These are phyloP conservation scores for Phialemonium atrogriseum DNA, from an alignment of 2,329 filamentous ascomycete genomes.

Conservation along the genomic window DNA sequence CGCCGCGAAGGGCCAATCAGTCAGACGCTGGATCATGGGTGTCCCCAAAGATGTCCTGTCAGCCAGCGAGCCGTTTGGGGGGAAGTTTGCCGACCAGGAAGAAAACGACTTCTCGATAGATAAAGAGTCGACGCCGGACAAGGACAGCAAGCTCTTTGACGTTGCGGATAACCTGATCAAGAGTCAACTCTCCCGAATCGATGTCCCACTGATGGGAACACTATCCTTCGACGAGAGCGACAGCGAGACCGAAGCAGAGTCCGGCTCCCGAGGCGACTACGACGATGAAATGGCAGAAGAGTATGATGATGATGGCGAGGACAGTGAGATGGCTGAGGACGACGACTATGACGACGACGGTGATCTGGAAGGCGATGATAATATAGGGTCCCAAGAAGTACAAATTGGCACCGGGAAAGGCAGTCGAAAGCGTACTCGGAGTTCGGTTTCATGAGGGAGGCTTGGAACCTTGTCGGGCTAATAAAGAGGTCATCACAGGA, in stretches of 20 bases:
- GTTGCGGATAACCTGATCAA: conserved; percentile 39
- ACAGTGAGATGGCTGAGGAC: conserved; percentile 14
- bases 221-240: conserved; percentile 35
- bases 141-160: conserved; percentile 32
- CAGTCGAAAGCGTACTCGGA: conserved; percentile 5
- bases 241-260: conserved; percentile 30
- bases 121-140: conserved; percentile 27
- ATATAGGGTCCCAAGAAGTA: conserved; percentile 9
- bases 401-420: conserved; percentile 5
- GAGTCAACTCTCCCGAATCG: conserved; percentile 35
- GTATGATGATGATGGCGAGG: conserved; percentile 15
- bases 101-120: conserved; percentile 34
- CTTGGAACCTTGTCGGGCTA: no score
- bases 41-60: conserved; percentile 23
- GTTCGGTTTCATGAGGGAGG: conserved; percentile 9
- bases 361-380: conserved; percentile 18
- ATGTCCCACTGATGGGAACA: conserved; percentile 36
- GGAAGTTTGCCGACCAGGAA: conserved; percentile 24
- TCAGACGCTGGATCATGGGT: conserved; percentile 34
- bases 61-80: conserved; percentile 6
- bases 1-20: conserved; percentile 26
- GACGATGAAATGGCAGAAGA: conserved; percentile 18
- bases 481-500: no score
- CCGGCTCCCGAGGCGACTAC: no score
- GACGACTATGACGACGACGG: conserved; percentile 16